Base-by-base conservation (phyloP, 495 filamentous ascomycete species). In the Chlorociboria aeruginascens region DNA sequence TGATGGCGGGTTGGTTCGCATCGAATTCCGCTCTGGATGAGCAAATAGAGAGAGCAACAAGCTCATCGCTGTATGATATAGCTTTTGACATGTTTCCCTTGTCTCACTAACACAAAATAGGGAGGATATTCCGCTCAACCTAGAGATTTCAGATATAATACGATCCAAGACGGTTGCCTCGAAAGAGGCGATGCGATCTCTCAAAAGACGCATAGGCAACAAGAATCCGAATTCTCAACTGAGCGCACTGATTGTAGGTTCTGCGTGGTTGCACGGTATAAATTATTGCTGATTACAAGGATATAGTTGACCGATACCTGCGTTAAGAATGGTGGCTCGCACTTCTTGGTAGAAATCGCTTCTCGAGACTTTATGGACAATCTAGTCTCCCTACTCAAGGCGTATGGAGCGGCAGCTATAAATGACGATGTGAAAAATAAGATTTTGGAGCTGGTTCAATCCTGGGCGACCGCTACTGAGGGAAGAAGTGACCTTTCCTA, bases 311-410 rank as follows among this genome's bases (percentile, higher is more conserved):
- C 90, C 30, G 92, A 98, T 69, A 97, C 92, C 6, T 97, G 92
- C 61, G 90, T 97, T 30, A 98, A 98, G 66, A 98, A 98, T 66
- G 92, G 92, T 20, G 92, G 92, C 38, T 78, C 82, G n/a, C 92
- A 98, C 66, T 98, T 98, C 60, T 78, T 98, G 37, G 72, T 80
- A 42, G 92, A 97, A 66, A 89, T 98, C 49, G 90, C 92, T 11
- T 95, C 89, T 2, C 78, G 90, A 48, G 92, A 98, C 67, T 98
- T 97, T 55, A 93, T 98, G 86, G 92, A 97, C 64, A 96, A 94
- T 57, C 66, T 97, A 31, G 85, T 89, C 8, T 95, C 89, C 13
- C 69, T 98, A 7, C 70, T 97, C 34, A 92, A 90, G 61, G 79
- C 77, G 6, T 77, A 81, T 29, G 86, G 86, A 34, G 77, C 77